Evolutionary conservation across 1,284 basidiomycete species (phyloP).

Genomic region (Microbotryum violaceum): DNA sequence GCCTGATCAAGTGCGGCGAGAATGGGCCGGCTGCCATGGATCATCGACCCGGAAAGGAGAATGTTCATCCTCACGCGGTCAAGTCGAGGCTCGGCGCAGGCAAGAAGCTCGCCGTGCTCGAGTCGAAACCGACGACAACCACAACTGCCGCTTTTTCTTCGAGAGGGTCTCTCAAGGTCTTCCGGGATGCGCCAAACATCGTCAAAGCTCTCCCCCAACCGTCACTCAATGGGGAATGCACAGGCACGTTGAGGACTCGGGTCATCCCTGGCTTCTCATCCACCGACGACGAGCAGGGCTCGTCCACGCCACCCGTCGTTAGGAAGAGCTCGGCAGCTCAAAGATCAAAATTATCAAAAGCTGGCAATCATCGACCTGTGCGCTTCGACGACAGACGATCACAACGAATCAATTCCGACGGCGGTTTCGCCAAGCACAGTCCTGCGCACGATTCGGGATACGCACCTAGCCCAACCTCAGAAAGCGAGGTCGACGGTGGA

Average conservation of each 20-base stretch:
- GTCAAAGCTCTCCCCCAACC: too few species aligned
- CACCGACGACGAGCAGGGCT: neutral
- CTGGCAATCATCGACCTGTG: neutral
- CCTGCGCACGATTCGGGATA: neutral
- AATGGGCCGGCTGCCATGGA: neutral
- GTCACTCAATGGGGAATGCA: neutral
- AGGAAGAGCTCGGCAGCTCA: neutral
- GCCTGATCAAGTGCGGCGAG: neutral
- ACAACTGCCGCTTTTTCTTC: neutral
- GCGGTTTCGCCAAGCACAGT: neutral
- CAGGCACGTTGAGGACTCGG: neutral
- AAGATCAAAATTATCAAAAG: neutral
- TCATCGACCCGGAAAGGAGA: neutral
- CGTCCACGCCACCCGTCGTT: neutral
- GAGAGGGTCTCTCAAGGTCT: neutral
- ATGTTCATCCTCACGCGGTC: neutral
- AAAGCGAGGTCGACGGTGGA: neutral
- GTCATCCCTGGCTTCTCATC: constrained; percentile 1
- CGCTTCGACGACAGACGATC: neutral
- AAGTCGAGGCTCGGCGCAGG: neutral
- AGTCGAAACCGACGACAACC: neutral
- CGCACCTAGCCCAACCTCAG: neutral
- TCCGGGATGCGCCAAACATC: neutral
- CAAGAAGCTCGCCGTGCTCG: neutral
- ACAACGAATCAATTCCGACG: too few species aligned